These are phyloP conservation scores for Phaeosphaeria sp. DNA, from an alignment of 2,329 filamentous ascomycete species.

Conservation along the genomic window DNA sequence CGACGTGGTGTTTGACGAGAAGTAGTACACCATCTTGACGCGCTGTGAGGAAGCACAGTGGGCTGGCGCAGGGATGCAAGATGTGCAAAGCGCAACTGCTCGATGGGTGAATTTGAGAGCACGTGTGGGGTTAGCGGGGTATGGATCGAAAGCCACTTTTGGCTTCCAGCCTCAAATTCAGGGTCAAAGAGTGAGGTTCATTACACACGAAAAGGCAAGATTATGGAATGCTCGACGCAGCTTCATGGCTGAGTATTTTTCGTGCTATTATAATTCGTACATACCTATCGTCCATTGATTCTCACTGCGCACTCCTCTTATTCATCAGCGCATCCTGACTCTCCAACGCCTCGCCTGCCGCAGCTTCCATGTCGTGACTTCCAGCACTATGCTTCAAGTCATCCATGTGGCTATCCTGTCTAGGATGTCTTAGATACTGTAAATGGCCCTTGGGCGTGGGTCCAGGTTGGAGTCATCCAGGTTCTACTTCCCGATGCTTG, in stretches of 20 bases:
- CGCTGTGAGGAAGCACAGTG: background rate
- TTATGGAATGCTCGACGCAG: background rate
- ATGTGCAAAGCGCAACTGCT: slow-evolving; percentile 6
- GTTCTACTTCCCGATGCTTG: slow-evolving; percentile 41
- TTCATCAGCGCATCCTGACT: slow-evolving; percentile 31
- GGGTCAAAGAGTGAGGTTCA: slow-evolving; percentile 5
- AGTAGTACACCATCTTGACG: slow-evolving; percentile 87
- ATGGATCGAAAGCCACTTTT: slow-evolving; percentile 9
- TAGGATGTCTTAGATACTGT: background rate
- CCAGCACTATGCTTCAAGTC: slow-evolving; percentile 19
- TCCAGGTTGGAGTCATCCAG: slow-evolving; percentile 26
- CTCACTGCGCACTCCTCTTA: slow-evolving; percentile 24
- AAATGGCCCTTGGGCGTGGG: background rate
- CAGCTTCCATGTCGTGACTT: slow-evolving; percentile 27
- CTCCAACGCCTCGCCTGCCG: slow-evolving; percentile 35
- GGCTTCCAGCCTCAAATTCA: slow-evolving; percentile 3
- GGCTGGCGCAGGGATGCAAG: slow-evolving; percentile 1
- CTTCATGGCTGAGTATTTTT: slow-evolving; percentile 5
- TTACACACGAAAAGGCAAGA: background rate
- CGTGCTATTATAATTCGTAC: background rate
- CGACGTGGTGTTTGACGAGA: slow-evolving; percentile 81
- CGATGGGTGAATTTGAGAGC: slow-evolving; percentile 30
- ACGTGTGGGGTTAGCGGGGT: slow-evolving; percentile 41
- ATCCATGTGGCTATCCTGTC: slow-evolving; percentile 10
- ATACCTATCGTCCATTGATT: background rate